Evolutionary conservation across 768 basidiomycete species (phyloP), one percentile per base, ranked within the genome.

Genomic region (Obba rivulosa): DNA sequence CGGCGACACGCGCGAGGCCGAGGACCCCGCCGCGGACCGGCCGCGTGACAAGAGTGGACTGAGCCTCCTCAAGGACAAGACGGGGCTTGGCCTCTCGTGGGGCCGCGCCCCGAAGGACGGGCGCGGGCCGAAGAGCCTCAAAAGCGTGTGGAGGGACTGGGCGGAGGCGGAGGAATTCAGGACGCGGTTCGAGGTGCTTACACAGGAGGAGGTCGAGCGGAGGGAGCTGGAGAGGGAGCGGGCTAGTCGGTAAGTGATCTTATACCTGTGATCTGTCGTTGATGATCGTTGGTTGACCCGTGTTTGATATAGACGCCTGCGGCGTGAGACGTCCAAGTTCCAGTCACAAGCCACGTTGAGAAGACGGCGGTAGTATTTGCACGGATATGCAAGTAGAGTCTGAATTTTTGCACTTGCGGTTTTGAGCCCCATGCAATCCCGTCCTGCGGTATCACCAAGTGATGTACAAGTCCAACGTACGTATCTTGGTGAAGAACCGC

Each of bases 101-200:
- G 85, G 83, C 5, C 74, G 83, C n/a, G 79, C 80, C 20, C 84
- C 83, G n/a, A 82, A 77, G 54, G 85, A 85, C 50, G 87, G 85
- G 16, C 70, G 83, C 23, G 94, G 92, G 2, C 87, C 92, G 8
- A 91, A 87, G 66, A 71, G 77, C 24, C 68, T 97, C 41, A 79
- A 80, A 65, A 88, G 93, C 49, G 87, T 94, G 2, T 98, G 95
- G 95, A 71, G 93, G 39, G 95, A 97, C 62, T 98, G 93, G 92
- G 77, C 75, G 28, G 95, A 96, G 62, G 81, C 87, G 31, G 89
- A 89, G 61, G 91, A 94, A 64, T 96, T 90, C 65, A 77, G 80
- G 54, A 97, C 96, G 34, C 75, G 82, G 43, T 85, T 96, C 64
- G 85, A 96, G 66, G 84, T 89, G 55, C 63, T 98, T 54, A 90